These are phyloP conservation scores for Pseudonitzschia multistriata DNA, from an alignment of 108 stramenopile genomes.

Conservation along the genomic window DNA sequence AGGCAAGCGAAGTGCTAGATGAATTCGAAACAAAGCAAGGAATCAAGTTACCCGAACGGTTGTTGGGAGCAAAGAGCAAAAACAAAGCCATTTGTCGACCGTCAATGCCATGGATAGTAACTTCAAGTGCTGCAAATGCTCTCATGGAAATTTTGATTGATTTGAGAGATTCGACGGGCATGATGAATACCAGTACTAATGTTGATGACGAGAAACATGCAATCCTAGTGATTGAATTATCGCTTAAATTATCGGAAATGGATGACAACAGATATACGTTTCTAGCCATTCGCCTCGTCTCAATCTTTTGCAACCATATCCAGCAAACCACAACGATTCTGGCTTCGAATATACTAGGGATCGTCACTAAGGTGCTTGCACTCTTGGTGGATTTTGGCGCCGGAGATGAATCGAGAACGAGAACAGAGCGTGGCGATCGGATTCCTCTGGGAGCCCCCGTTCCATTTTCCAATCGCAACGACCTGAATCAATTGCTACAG, in stretches of 20 bases:
- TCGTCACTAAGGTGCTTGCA: slow-evolving; percentile 9
- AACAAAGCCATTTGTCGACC: slow-evolving; percentile 13
- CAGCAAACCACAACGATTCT: not conserved
- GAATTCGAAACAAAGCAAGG: not conserved
- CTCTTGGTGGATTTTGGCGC: slow-evolving; percentile 18
- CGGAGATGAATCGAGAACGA: slow-evolving; percentile 12
- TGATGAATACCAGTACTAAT: not conserved
- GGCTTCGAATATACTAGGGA: not conserved
- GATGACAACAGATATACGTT: slow-evolving; percentile 13
- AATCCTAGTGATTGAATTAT: slow-evolving; percentile 17
- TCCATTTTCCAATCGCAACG: slow-evolving; percentile 20
- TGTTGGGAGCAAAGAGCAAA: slow-evolving; percentile 6
- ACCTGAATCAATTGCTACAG: slow-evolving; percentile 24
- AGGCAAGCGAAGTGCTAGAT: slow-evolving; percentile 2
- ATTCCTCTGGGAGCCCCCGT: slow-evolving; percentile 21
- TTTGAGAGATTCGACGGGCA: not conserved
- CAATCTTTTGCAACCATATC: slow-evolving; percentile 1
- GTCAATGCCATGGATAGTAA: slow-evolving; percentile 5
- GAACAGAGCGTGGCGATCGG: not conserved
- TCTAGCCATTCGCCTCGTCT: slow-evolving; percentile 10
- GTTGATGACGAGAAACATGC: not conserved
- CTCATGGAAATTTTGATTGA: slow-evolving; percentile 14
- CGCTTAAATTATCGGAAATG: not conserved
- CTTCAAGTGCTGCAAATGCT: slow-evolving; percentile 12
- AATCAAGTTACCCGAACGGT: not conserved